phyloP scores from a whole-genome alignment of 83 land plant species.

The Picea abies region DNA sequence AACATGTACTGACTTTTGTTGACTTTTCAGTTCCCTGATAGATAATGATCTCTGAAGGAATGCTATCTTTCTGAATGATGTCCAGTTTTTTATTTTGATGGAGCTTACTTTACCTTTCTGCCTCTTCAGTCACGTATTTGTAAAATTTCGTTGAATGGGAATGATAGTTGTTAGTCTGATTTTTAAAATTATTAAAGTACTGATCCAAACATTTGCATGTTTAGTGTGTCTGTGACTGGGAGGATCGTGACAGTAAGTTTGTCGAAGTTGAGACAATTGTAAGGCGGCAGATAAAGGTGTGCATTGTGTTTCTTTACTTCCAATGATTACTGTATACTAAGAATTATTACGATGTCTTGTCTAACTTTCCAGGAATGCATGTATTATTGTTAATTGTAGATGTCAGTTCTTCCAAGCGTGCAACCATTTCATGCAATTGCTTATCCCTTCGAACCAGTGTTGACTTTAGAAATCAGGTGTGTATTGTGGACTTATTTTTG shows the following conservation, averaged over 20 bases:
- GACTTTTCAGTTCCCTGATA: not conserved
- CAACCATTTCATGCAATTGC: conserved; percentile 99
- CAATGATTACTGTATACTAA: not conserved
- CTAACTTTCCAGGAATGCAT: not conserved
- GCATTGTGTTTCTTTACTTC: not conserved
- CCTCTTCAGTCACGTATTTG: not conserved
- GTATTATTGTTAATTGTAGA: conserved; percentile 40
- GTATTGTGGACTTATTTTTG: not conserved
- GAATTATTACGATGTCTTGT: not conserved
- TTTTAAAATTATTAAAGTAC: not conserved
- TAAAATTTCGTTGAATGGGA: not conserved
- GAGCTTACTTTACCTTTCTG: not conserved
- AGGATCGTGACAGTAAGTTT: conserved; percentile 86
- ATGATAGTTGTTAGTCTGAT: not conserved
- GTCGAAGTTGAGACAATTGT: conserved; percentile 84
- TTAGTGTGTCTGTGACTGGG: conserved; percentile 97
- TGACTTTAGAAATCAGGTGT: conserved; percentile 96
- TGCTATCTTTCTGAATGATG: not conserved
- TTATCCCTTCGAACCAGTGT: conserved; percentile 93
- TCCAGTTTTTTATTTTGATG: not conserved
- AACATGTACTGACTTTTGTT: not conserved
- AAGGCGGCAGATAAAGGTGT: conserved; percentile 88
- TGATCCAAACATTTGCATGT: not conserved
- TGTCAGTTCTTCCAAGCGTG: conserved; percentile 93
- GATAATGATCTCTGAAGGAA: not conserved